Evolutionary conservation across 1,139 yeast species (phyloP).

Genomic region (Lodderomyces parapsilosis): DNA sequence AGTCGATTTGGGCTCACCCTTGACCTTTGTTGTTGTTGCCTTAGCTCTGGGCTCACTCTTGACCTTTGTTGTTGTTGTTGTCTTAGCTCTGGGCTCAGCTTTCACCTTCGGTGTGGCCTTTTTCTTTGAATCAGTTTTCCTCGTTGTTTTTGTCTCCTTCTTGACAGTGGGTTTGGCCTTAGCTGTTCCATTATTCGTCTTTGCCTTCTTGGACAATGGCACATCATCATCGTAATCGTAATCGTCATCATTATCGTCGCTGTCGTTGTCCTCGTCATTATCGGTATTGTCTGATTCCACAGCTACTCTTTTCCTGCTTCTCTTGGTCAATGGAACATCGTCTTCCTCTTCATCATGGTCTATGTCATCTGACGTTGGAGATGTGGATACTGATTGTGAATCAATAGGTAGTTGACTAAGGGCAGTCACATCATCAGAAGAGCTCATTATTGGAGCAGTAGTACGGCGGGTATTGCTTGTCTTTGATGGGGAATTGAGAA

Average conservation of each 20-base stretch:
- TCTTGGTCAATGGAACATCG: conserved; percentile 10
- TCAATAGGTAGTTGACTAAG: conserved; percentile 8
- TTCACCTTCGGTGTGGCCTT: conserved; percentile 8
- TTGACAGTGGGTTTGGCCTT: conserved; percentile 2
- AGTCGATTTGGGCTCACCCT: conserved; percentile 7
- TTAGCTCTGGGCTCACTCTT: too few species aligned
- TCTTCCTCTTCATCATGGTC: conserved; percentile 10
- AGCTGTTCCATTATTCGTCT: conserved; percentile 6
- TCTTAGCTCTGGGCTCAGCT: conserved; percentile 1
- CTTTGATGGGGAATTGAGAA: too few species aligned
- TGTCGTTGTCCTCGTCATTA: not conserved
- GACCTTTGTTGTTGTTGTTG: conserved; percentile 6
- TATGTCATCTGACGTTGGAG: conserved; percentile 8
- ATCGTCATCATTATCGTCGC: not conserved
- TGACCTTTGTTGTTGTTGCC: not conserved
- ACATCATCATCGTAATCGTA: conserved; percentile 13
- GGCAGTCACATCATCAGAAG: conserved; percentile 14
- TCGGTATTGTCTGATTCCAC: not conserved
- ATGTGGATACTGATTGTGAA: conserved; percentile 4
- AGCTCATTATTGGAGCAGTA: too few species aligned
- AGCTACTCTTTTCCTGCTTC: conserved; percentile 4
- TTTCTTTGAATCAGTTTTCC: conserved; percentile 2
- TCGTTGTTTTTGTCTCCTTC: conserved; percentile 5
- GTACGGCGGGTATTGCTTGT: too few species aligned
- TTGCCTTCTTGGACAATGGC: conserved; percentile 11